Evolutionary conservation across 116 monocot genomes (phyloP).

Genomic region (Papilionanthe hybrid): DNA sequence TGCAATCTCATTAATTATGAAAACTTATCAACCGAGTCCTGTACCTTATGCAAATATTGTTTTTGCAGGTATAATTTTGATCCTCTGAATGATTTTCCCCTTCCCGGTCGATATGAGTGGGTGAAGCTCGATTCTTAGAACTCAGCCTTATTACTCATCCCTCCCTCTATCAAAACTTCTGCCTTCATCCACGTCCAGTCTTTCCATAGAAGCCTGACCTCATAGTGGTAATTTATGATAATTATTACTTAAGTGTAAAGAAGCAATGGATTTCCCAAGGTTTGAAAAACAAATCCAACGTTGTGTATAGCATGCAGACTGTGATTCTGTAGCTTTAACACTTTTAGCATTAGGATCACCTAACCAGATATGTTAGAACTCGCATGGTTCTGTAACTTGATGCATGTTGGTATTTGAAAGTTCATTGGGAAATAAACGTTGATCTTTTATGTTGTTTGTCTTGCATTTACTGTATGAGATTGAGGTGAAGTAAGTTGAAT

Average conservation of each 20-base stretch:
- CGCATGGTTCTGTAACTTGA: conserved; percentile 3
- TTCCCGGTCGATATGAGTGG: conserved; percentile 84
- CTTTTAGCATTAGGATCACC: not conserved
- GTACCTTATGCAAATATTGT: not conserved
- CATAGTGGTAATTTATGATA: too few species aligned
- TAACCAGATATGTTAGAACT: not conserved
- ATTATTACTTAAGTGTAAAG: not conserved
- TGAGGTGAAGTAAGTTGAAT: not conserved
- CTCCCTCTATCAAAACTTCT: too few species aligned
- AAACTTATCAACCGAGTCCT: not conserved
- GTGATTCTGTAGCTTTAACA: not conserved
- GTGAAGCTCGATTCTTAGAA: conserved; percentile 41
- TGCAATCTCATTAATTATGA: not conserved
- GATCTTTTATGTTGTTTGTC: not conserved
- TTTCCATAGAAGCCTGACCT: conserved; percentile 20
- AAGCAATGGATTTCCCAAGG: conserved; percentile 1
- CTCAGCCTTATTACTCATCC: not conserved
- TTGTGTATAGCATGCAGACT: not conserved
- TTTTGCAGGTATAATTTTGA: conserved; percentile 77
- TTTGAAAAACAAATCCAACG: not conserved
- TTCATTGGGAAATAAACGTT: conserved; percentile 8
- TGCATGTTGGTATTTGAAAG: conserved; percentile 3
- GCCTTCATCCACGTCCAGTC: too few species aligned
- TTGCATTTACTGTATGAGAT: not conserved
- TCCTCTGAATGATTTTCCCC: conserved; percentile 59